Conservation (phyloP, 139 green algal genomes). For the Chlorella sorokiniana region DNA sequence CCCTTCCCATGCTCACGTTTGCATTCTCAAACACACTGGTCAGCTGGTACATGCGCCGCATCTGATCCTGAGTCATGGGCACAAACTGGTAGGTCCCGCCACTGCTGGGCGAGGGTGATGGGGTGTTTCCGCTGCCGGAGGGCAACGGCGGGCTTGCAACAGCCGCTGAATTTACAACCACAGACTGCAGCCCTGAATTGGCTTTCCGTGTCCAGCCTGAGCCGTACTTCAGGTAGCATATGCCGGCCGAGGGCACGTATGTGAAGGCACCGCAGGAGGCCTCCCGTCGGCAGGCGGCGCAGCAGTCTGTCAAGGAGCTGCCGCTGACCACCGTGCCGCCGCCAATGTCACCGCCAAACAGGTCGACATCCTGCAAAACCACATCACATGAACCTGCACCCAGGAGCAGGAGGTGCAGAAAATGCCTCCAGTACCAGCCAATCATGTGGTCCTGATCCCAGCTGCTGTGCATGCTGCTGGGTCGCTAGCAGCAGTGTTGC, state of each 20-base stretch:
- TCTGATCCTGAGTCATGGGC: slow-evolving; percentile 28
- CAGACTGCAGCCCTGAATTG: background rate
- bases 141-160: background rate
- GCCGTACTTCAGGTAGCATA: slow-evolving; percentile 7
- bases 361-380: background rate
- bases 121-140: background rate
- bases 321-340: no score
- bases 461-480: no score
- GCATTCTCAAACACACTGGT: slow-evolving; percentile 48
- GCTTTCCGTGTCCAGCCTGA: background rate
- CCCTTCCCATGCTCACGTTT: background rate
- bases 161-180: background rate
- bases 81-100: slow-evolving; percentile 7
- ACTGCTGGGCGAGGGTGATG: background rate
- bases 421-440: no score
- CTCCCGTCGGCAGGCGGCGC: background rate
- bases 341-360: background rate
- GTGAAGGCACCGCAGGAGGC: slow-evolving; percentile 1
- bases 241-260: background rate
- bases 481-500: background rate
- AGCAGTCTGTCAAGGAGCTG: background rate
- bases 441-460: background rate
- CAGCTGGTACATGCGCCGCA: slow-evolving; percentile 33
- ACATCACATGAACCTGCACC: background rate
- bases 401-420: no score